phyloP scores from a whole-genome alignment of 352 stramenopile species.

The Phytophthora sp. region DNA sequence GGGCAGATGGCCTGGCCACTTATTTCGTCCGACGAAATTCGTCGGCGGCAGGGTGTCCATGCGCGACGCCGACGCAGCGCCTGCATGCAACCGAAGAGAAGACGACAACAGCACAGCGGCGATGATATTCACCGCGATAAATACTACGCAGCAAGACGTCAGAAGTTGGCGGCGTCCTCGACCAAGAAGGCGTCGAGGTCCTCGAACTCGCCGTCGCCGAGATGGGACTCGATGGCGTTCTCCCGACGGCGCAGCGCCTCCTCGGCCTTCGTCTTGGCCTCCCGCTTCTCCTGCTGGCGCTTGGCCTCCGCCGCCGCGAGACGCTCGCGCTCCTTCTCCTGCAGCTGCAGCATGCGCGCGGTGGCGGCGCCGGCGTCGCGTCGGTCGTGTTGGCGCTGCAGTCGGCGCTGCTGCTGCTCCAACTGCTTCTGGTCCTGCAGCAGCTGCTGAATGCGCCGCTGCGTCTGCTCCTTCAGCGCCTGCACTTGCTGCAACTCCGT shows the following conservation, averaged over 20 bases:
- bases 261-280: constrained; percentile 35
- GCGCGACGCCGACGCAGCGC: background rate
- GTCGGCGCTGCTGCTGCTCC: constrained; percentile 46
- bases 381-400: constrained; percentile 39
- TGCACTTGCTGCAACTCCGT: constrained; percentile 56
- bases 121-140: constrained; percentile 12
- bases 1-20: constrained; percentile 5
- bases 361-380: constrained; percentile 37
- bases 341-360: constrained; percentile 66
- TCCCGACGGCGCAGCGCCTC: constrained; percentile 38
- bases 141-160: constrained; percentile 15
- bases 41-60: too few relatives aligned
- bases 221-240: constrained; percentile 52
- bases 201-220: constrained; percentile 46
- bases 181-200: constrained; percentile 71
- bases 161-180: constrained; percentile 59
- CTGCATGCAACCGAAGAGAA: background rate
- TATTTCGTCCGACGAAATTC: too few relatives aligned
- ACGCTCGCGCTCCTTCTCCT: constrained; percentile 60
- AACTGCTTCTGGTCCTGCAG: constrained; percentile 47
- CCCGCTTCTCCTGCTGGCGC: constrained; percentile 30
- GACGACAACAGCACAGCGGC: background rate
- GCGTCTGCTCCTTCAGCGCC: constrained; percentile 43
- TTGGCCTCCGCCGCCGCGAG: constrained; percentile 22
- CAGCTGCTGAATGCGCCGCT: constrained; percentile 45